Evolutionary conservation across 768 basidiomycete genomes (phyloP).

Genomic region (Chiua virens): DNA sequence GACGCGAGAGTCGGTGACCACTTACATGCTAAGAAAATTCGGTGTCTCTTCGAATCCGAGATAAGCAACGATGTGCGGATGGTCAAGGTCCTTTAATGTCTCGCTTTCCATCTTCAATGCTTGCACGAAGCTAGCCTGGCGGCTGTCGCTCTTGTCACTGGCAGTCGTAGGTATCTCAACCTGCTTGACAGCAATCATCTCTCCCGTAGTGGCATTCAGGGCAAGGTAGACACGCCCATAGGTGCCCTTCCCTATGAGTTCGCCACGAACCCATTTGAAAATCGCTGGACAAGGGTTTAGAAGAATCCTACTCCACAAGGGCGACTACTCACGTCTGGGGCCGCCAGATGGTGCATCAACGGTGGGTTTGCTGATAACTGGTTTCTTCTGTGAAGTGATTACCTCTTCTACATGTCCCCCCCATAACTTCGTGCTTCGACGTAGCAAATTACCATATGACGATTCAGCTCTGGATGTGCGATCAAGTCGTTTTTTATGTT

Average conservation of each 20-base stretch:
- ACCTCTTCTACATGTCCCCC: slow-evolving; percentile 93
- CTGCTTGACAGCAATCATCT: slow-evolving; percentile 99
- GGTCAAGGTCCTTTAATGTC: slow-evolving; percentile 93
- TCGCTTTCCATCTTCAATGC: slow-evolving; percentile 95
- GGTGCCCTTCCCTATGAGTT: slow-evolving; percentile 95
- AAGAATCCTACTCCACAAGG: slow-evolving; percentile 7
- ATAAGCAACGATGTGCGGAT: slow-evolving; percentile 96
- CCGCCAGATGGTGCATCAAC: slow-evolving; percentile 65
- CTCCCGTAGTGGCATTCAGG: slow-evolving; percentile 92
- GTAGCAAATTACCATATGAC: slow-evolving; percentile 50
- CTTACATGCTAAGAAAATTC: slow-evolving; percentile 88
- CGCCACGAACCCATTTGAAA: slow-evolving; percentile 98
- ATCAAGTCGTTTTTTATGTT: slow-evolving; percentile 77
- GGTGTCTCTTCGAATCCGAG: slow-evolving; percentile 92
- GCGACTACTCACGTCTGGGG: slow-evolving; percentile 59
- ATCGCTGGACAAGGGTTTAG: slow-evolving; percentile 53
- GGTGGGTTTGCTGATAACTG: slow-evolving; percentile 38
- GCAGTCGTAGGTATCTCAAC: slow-evolving; percentile 92
- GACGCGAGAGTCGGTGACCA: slow-evolving; percentile 13
- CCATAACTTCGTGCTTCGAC: slow-evolving; percentile 94
- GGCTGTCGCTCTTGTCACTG: slow-evolving; percentile 86
- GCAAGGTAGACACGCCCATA: slow-evolving; percentile 97
- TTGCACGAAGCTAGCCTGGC: slow-evolving; percentile 83
- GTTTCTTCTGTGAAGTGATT: slow-evolving; percentile 66
- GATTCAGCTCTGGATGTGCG: slow-evolving; percentile 63